phyloP scores from a whole-genome alignment of 306 rosid species.

The Fragaria ananassa region DNA sequence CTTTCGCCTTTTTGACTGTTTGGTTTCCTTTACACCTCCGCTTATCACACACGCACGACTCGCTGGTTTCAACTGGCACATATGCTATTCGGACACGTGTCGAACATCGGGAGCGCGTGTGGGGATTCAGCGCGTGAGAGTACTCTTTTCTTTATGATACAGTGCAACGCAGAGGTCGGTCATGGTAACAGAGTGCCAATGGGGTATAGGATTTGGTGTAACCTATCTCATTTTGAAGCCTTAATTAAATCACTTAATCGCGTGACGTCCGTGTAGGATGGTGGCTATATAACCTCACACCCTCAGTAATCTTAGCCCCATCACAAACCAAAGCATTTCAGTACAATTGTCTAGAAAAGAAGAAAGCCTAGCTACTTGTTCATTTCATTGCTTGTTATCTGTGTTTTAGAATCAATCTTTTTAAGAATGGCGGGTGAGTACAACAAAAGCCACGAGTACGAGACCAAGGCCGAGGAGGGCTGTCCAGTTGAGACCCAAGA shows the following conservation, averaged over 20 bases:
- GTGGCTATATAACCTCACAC: slow-evolving; percentile 29
- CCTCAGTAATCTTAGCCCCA: slow-evolving; percentile 9
- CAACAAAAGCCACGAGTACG: slow-evolving; percentile 43
- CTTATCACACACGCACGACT: not conserved
- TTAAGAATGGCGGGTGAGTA: slow-evolving; percentile 67
- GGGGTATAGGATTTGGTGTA: not conserved
- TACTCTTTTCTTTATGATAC: not conserved
- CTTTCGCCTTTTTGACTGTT: slow-evolving; percentile 19
- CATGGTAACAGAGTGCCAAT: not conserved
- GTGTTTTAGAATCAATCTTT: not conserved
- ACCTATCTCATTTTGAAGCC: not conserved
- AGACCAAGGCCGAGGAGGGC: slow-evolving; percentile 23
- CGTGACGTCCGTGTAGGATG: slow-evolving; percentile 38
- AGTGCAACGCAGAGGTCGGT: slow-evolving; percentile 8
- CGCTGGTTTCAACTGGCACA: not conserved
- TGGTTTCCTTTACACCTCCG: not conserved
- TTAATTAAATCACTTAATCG: slow-evolving; percentile 13
- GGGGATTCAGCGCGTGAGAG: not conserved
- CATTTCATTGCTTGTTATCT: not conserved
- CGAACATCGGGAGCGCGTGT: not conserved
- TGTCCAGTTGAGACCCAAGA: slow-evolving; percentile 46
- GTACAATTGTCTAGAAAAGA: not conserved
- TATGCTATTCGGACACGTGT: not conserved
- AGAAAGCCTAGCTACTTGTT: not conserved
- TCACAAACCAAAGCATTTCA: not conserved